Conservation (phyloP, 768 basidiomycete genomes). For the Auricularia heimuer region DNA sequence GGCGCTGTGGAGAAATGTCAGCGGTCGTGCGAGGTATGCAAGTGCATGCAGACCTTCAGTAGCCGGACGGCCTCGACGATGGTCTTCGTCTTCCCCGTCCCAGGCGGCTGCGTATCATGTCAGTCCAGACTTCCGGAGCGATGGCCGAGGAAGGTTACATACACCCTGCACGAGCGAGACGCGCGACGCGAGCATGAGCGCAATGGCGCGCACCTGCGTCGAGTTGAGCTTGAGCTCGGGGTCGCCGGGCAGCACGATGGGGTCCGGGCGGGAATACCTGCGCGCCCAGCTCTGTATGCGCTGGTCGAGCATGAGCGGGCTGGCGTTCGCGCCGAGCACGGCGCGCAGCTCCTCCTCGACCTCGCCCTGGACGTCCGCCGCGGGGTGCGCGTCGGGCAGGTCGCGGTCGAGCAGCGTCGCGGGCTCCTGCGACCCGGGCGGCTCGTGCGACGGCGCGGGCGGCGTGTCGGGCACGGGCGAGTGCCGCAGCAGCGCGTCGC, state of each 20-base stretch:
- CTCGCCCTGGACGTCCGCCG: neutral
- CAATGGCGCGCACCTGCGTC: constrained; percentile 75
- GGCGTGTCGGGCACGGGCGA: constrained; percentile 18
- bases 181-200: constrained; percentile 73
- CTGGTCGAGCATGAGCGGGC: constrained; percentile 58
- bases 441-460: neutral
- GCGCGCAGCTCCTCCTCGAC: neutral
- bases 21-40: neutral
- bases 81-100: constrained; percentile 88
- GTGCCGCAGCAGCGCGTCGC: constrained; percentile 60
- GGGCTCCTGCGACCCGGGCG: neutral
- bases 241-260: constrained; percentile 68
- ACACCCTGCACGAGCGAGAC: constrained; percentile 84
- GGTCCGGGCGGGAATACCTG: constrained; percentile 49
- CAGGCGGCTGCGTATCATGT: constrained; percentile 53
- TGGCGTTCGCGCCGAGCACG: neutral
- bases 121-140: neutral
- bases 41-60: constrained; percentile 46
- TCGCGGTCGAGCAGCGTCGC: constrained; percentile 9
- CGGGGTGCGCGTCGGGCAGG: constrained; percentile 1
- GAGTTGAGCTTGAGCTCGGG: constrained; percentile 58
- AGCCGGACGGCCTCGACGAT: constrained; percentile 78
- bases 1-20: constrained; percentile 31
- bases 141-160: constrained; percentile 19
- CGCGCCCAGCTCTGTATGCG: constrained; percentile 74